Base-by-base conservation (phyloP, 176 grass and related monocot species). In the Musa schizocarpa region DNA sequence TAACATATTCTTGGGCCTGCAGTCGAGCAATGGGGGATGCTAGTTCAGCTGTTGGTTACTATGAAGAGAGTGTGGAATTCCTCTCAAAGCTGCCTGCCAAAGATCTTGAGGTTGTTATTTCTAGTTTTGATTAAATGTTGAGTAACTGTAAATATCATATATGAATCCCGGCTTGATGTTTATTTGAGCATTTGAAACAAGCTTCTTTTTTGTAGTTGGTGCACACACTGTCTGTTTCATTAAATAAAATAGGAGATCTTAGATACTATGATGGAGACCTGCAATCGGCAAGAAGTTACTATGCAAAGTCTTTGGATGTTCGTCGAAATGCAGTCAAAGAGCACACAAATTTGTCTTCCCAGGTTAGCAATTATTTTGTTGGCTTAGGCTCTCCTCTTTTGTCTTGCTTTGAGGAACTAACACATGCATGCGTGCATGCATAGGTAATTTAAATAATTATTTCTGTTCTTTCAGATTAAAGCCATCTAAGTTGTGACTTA, bases 191-290 rank as follows among this genome's bases (percentile, higher is more conserved):
- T 26, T 63, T 53, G 17, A 74, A 49, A 50, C 68, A 62, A 2
- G 9, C 68, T 70, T 65, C 52, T 79, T 9, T 80, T 80, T 49
- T 76, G 51, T 80, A 99, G 88, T 64, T 99, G 84, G 95, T 94
- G 3, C 95, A 94, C 80, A 99, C 90, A 1, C 80, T 99, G 5
- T 94, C 95, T 12, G 88, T 99, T 86, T 99, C 95, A 25, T 86
- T 99, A 57, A 94, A 99, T 83, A 99, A 99, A 87, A 84, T 94
- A 76, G 90, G 95, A 71, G 90, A 99, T 71, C 84, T 99, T 78
- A 86, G 69, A 52, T 99, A 94, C 55, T 99, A 99, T 76, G 86
- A 69, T 48, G 90, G 95, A 68, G 84, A 99, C 72, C 86, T 99
- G 13, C 58, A 99, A 80, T 99, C 86, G 71, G 90, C 95, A 23